Evolutionary conservation across 2,329 filamentous ascomycete genomes (phyloP), one percentile per base, ranked within the genome.

Genomic region (Hypoxylon sp.): DNA sequence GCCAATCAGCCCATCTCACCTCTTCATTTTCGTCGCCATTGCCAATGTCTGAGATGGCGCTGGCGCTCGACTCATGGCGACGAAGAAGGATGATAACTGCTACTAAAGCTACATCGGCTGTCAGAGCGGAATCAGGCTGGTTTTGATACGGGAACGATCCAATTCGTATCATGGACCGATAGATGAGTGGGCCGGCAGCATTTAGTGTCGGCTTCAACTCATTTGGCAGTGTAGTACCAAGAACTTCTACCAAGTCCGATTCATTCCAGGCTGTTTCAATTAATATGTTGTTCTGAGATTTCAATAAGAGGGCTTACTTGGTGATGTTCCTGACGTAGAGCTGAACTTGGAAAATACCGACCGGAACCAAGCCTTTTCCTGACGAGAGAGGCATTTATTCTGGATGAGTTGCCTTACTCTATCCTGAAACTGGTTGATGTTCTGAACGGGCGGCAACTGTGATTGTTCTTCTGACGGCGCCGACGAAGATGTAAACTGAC

Each of bases 21-120:
- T 49, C 46, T 30, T 49, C 46, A 30, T 49, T 26, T 1, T 49
- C 24, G 4, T 49, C 46, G 13, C 24, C 6, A 20, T 10, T 8
- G 13, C 15, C 15, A 11, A 26, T 19, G 11, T 20, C 46, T n/a
- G 26, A 30, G 28, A 49, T 49, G 26, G 46, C 7, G 1, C 46
- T 30, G 11, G 46, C 46, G 4, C 17, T 8, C 26, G 13, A 17
- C n/a, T 49, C 26, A 20, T 49, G 46, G 15, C 46, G 26, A 49
- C 46, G 46, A 17, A 49, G 46, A 10, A 49, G 46, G n/a, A 49
- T n/a, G n/a, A 32, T 49, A 26, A 49, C 46, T 13, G 44, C 44
- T 8, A 47, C 44, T 22, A 26, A 13, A 17, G 44, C 44, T 2
- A 47, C 24, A 13, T 47, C 44, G 20, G 24, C 8, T 7, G 44